Evolutionary conservation across 805 yeast genomes (phyloP), one percentile per base, ranked within the genome.

Genomic region (Ogataea pini): DNA sequence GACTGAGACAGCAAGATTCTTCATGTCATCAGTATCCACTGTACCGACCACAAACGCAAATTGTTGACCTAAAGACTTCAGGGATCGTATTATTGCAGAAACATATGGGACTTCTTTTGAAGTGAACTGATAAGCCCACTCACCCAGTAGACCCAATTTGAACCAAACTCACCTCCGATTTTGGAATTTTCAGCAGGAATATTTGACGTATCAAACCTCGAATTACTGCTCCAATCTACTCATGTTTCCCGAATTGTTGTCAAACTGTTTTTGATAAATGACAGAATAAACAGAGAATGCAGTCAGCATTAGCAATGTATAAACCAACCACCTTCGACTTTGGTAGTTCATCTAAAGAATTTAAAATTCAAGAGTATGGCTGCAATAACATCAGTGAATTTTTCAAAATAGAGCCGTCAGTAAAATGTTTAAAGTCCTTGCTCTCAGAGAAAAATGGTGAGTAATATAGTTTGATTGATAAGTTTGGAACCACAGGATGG

Each of bases 71-170:
- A 58, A 46, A 1, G 61, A 48, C 44, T 61, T 64, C 20, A 56
- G 47, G 13, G 55, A 44, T 50, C 67, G 54, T 34, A 62, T 59
- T 10, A 57, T 41, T 24, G 59, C 63, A 9, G 57, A 39, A 16
- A 52, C 43, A 36, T 60, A 56, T 1, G 60, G 46, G 20, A 61
- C 44, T 28, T 62, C 64, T 10, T 50, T 43, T 4, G 55, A 37
- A 2, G 47, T 18, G 39, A 55, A 61, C 13, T 55, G 56, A 31
- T 51, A 58, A 9, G 52, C 51, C 14, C 65, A 31, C 58, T 49
- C 2, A 55, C 53, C 67, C 67, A 62, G 42, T 54, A 60, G 19
- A 57, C 42, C 63, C 64, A 61, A 32, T 59, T 57, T 50, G 59
- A 60, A 2, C 52, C 44, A 8, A 55, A 46, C 47, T 62, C 65